Evolutionary conservation across 2,329 filamentous ascomycete species (phyloP), one percentile per base, ranked within the genome.

Genomic region (Xylariaceae sp.): DNA sequence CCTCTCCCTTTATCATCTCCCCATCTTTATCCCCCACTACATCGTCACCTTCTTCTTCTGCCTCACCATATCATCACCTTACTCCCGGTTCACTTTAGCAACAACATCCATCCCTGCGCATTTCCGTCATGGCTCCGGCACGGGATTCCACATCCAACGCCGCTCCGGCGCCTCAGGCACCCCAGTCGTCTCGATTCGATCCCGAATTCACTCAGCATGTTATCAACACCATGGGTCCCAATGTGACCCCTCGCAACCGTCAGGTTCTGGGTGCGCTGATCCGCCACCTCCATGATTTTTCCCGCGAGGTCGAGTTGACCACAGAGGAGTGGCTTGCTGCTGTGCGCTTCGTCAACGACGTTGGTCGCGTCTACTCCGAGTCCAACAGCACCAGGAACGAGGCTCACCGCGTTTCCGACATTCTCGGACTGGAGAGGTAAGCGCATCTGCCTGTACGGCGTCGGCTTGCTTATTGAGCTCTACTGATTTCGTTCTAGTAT

Each of bases 261-360:
- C 77, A 83, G 64, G 78, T 92, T 68, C 77, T 92, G 69, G 74
- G 78, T 62, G 78, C 82, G 34, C 74, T 91, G 67, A 86, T 91
- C 74, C 79, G 76, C 53, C 88, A 92, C 76, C 79, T 92, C 60
- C 89, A 92, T 77, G 88, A 91, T 75, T 92, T 92, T 73, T 82
- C 85, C 58, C 85, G 89, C 59, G 89, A 92, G 70, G 83, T 89
- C 64, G 88, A 92, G 75, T 82, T 92, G 55, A 90, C 85, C 15
- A 80, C 84, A 37, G 88, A 89, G 57, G 89, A 92, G 75, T 92
- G 88, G 88, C 82, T 90, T 74, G 75, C 83, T 6, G 89, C 88
- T 56, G 87, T 92, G 57, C 80, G 88, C 69, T 91, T 88, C 72
- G 76, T 92, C 76, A 92, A 92, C 78, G 81, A 83, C 51, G 82